These are phyloP conservation scores for Phyllosticta paracitricarpa DNA, from an alignment of 2,329 filamentous ascomycete species.

Conservation along the genomic window DNA sequence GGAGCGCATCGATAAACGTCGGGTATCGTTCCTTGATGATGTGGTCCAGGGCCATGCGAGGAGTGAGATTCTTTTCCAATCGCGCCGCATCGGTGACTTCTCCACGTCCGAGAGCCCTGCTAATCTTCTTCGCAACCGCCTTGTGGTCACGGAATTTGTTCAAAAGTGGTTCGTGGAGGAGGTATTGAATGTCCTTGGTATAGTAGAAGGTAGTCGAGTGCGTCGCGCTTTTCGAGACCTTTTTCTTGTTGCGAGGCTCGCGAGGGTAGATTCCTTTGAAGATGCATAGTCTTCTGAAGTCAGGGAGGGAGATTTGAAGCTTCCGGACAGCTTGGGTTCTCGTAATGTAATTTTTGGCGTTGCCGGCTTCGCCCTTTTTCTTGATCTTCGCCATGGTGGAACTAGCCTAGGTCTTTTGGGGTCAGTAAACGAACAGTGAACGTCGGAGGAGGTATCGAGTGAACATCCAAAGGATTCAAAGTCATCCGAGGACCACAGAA, in stretches of 20 bases:
- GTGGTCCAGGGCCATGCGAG: slow-evolving; percentile 86
- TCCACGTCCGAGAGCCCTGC: slow-evolving; percentile 78
- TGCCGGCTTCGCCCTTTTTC: slow-evolving; percentile 64
- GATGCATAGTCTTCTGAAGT: slow-evolving; percentile 97
- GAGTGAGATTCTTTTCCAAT: slow-evolving; percentile 83
- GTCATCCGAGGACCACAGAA: neutral
- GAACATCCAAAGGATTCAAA: neutral
- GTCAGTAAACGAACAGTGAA: neutral
- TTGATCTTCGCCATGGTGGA: slow-evolving; percentile 28
- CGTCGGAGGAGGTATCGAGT: neutral
- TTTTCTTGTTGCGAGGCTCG: slow-evolving; percentile 94
- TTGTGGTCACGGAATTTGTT: slow-evolving; percentile 97
- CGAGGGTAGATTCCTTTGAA: slow-evolving; percentile 99
- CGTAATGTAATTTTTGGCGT: slow-evolving; percentile 97
- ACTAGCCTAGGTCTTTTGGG: neutral
- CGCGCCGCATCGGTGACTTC: slow-evolving; percentile 82
- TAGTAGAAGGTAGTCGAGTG: slow-evolving; percentile 86
- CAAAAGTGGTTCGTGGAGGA: slow-evolving; percentile 90
- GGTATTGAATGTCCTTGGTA: slow-evolving; percentile 95
- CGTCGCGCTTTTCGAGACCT: slow-evolving; percentile 84
- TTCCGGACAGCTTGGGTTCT: slow-evolving; percentile 95
- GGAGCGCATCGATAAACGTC: slow-evolving; percentile 86
- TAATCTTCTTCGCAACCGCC: slow-evolving; percentile 94
- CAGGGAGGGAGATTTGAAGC: slow-evolving; percentile 90
- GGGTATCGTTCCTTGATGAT: slow-evolving; percentile 97